Base-by-base conservation (phyloP, 2,329 filamentous ascomycete genomes). In the Alternaria sp. region DNA sequence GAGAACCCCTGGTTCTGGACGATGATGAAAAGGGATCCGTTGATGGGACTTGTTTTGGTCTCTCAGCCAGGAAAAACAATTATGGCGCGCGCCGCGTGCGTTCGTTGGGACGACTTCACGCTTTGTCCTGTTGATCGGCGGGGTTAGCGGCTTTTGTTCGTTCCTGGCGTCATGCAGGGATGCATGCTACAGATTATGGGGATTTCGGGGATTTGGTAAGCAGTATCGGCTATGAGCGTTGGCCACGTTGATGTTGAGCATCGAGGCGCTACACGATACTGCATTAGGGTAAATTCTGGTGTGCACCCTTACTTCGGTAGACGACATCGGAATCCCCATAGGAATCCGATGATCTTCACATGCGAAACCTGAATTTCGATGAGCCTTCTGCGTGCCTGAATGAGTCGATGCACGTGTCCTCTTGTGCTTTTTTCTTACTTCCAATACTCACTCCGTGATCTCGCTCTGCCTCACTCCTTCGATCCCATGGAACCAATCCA, bases 41-140 rank as follows among this genome's bases (percentile, higher is more conserved):
- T 50, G 46, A 32, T 50, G 34, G 30, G 46, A 38, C 46, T 50
- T 50, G 32, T 50, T 50, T 50, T 50, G 46, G 46, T 50, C 46
- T 50, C 30, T 36, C 30, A n/a, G 46, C 30, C 12, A 27, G 30
- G 12, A 50, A 50, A 50, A 50, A 38, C 46, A 50, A 50, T 50
- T 12, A 50, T 50, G 46, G 32, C 46, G 14, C 46, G 46, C 30
- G 46, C 36, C 46, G 46, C 46, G 30, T 36, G 9, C 14, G 10
- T 50, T 50, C 46, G 46, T 50, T 50, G 46, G 46, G 46, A 50
- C 46, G 20, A 12, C 14, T 8, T 50, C 20, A 50, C 30, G 46
- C 32, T 27, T 38, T 50, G 20, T 41, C 32, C 16, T 14, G 18
- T 20, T 49, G 30, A 27, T 36, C 46, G 32, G 32, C 46, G 20